These are phyloP conservation scores for Diddensiella transvaalensis DNA, from an alignment of 805 yeast species.

Conservation along the genomic window DNA sequence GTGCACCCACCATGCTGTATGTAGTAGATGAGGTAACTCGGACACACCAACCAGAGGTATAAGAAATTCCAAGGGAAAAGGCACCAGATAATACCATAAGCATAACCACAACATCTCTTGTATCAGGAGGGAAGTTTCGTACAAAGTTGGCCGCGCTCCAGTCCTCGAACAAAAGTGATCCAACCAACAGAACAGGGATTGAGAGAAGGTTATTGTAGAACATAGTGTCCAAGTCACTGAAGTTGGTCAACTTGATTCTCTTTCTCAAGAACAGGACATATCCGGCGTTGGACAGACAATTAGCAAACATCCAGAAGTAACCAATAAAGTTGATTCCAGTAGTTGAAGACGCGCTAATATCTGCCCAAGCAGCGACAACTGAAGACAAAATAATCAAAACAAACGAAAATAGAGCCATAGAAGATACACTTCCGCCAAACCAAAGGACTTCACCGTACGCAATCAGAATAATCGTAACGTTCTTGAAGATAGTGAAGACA, in stretches of 20 bases:
- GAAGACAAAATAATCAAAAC: constrained; percentile 90
- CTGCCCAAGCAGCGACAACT: constrained; percentile 94
- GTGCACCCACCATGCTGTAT: constrained; percentile 98
- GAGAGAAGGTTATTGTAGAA: constrained; percentile 94
- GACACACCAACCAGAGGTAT: constrained; percentile 99
- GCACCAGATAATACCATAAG: constrained; percentile 92
- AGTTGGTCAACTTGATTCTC: constrained; percentile 94
- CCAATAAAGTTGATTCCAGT: constrained; percentile 53
- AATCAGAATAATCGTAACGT: constrained; percentile 90
- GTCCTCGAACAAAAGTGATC: constrained; percentile 81
- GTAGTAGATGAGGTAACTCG: constrained; percentile 98
- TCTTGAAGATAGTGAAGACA: constrained; percentile 96
- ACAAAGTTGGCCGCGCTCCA: constrained; percentile 82
- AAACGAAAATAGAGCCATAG: constrained; percentile 88
- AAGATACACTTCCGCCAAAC: constrained; percentile 90
- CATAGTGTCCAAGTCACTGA: constrained; percentile 93
- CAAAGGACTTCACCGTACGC: constrained; percentile 98
- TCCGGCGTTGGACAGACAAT: constrained; percentile 91
- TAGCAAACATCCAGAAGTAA: constrained; percentile 94
- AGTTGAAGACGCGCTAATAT: constrained; percentile 41
- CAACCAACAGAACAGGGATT: constrained; percentile 76
- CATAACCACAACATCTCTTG: constrained; percentile 63
- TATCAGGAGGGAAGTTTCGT: constrained; percentile 71
- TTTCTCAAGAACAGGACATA: constrained; percentile 95
- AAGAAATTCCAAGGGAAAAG: constrained; percentile 94